phyloP scores from a whole-genome alignment of 2,329 filamentous ascomycete species.

The Monascus ruber region DNA sequence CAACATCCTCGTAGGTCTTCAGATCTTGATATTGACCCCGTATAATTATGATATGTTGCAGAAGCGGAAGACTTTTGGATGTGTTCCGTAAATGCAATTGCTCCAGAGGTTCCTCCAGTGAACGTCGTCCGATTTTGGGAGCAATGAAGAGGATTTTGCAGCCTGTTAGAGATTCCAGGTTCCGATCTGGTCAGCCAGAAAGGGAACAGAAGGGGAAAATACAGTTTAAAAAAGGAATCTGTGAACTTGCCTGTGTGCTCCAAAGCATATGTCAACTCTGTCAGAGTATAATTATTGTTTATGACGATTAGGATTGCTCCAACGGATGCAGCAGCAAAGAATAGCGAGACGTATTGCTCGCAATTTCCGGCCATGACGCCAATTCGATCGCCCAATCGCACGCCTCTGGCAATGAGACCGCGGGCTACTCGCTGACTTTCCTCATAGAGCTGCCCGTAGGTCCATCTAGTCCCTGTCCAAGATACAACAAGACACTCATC shows the following conservation, averaged over 20 bases:
- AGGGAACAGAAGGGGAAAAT: not conserved
- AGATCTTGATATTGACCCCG: slow-evolving; percentile 45
- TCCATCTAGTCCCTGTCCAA: slow-evolving; percentile 66
- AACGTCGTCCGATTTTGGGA: slow-evolving; percentile 53
- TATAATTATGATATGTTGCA: slow-evolving; percentile 49
- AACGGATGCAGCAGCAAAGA: slow-evolving; percentile 58
- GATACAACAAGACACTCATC: slow-evolving; percentile 62
- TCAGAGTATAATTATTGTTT: slow-evolving; percentile 71
- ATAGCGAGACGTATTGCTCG: slow-evolving; percentile 51
- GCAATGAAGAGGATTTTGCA: slow-evolving; percentile 66
- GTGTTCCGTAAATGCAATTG: slow-evolving; percentile 35
- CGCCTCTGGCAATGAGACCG: slow-evolving; percentile 55
- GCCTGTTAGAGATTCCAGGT: slow-evolving; percentile 31
- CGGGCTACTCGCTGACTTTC: slow-evolving; percentile 52
- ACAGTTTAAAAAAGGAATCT: not conserved
- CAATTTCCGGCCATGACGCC: slow-evolving; percentile 61
- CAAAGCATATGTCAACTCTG: slow-evolving; percentile 60
- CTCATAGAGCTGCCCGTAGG: slow-evolving; percentile 53
- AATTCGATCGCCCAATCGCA: slow-evolving; percentile 57
- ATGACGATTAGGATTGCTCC: slow-evolving; percentile 63
- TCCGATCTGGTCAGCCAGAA: too few species aligned
- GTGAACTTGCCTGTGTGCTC: slow-evolving; percentile 51
- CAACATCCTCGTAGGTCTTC: slow-evolving; percentile 48
- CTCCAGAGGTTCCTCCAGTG: slow-evolving; percentile 49
- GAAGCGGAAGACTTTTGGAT: slow-evolving; percentile 13